These are phyloP conservation scores for Cordyceps cicadae DNA, from an alignment of 2,329 filamentous ascomycete species.

Conservation along the genomic window DNA sequence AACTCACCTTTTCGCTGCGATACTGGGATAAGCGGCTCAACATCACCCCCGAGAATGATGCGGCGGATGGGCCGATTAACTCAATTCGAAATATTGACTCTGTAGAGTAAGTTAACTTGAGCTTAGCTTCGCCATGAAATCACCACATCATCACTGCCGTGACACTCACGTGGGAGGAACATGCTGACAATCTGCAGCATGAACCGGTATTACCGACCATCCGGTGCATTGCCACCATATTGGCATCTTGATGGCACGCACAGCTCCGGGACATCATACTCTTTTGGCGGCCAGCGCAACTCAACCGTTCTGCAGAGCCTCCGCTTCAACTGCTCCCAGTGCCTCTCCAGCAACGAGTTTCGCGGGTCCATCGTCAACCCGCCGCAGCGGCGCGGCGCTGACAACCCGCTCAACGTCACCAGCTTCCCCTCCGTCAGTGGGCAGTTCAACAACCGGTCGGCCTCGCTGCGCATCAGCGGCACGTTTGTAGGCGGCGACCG, in stretches of 20 bases:
- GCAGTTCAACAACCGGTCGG: not conserved
- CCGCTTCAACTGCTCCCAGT: constrained; percentile 2
- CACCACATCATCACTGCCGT: too few species aligned
- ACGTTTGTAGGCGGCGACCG: not conserved
- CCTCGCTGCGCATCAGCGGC: not conserved
- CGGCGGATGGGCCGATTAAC: not conserved
- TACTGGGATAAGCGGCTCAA: constrained; percentile 4
- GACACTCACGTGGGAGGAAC: not conserved
- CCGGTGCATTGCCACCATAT: not conserved
- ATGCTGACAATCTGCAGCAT: not conserved
- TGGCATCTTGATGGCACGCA: constrained; percentile 1
- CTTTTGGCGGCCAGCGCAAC: not conserved
- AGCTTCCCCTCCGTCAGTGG: not conserved
- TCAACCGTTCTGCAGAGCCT: not conserved
- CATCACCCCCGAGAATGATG: not conserved
- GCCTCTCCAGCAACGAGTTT: not conserved
- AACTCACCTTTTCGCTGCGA: not conserved
- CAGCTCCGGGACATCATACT: not conserved
- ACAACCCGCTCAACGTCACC: not conserved
- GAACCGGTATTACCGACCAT: not conserved
- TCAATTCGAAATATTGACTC: constrained; percentile 1
- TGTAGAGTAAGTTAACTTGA: not conserved
- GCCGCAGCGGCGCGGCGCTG: not conserved
- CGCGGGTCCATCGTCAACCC: not conserved
- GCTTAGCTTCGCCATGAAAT: too few species aligned